phyloP scores from a whole-genome alignment of 2,329 filamentous ascomycete genomes.

The Paracorniculantispora psalliotae region DNA sequence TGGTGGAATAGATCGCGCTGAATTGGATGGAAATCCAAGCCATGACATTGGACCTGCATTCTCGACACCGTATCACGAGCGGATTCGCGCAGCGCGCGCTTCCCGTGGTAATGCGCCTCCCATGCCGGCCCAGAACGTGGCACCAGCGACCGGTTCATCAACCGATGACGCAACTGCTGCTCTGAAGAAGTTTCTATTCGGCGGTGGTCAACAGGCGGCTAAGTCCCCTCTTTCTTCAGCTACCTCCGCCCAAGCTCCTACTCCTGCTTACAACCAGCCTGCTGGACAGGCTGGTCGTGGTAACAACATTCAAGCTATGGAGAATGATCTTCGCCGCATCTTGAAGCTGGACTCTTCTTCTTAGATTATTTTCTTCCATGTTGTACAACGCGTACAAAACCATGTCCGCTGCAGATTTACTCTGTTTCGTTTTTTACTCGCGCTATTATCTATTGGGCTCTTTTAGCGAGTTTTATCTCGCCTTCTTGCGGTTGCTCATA shows the following conservation, averaged over 20 bases:
- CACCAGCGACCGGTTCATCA: neutral
- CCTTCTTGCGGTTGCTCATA: neutral
- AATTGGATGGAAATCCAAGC: constrained; percentile 58
- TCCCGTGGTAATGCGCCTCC: constrained; percentile 25
- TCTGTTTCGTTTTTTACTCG: neutral
- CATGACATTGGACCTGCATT: constrained; percentile 60
- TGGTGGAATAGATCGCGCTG: constrained; percentile 32
- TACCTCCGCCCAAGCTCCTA: neutral
- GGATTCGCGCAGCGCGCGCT: constrained; percentile 50
- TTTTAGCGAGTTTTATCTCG: neutral
- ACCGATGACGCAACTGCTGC: constrained; percentile 12
- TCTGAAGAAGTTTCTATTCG: constrained; percentile 51
- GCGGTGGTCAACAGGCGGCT: constrained; percentile 22
- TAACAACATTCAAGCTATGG: constrained; percentile 43
- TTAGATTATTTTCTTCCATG: neutral
- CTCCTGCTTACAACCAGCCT: neutral
- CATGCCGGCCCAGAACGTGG: constrained; percentile 24
- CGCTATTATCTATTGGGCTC: neutral
- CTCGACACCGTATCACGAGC: constrained; percentile 60
- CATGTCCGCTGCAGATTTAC: neutral
- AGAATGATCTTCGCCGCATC: constrained; percentile 49
- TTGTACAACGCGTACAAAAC: neutral
- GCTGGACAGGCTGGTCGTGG: constrained; percentile 14
- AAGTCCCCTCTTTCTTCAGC: constrained; percentile 7
- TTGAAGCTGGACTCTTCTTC: constrained; percentile 36